Evolutionary conservation across 2,329 filamentous ascomycete genomes (phyloP).

Genomic region (Truncatella angustata): DNA sequence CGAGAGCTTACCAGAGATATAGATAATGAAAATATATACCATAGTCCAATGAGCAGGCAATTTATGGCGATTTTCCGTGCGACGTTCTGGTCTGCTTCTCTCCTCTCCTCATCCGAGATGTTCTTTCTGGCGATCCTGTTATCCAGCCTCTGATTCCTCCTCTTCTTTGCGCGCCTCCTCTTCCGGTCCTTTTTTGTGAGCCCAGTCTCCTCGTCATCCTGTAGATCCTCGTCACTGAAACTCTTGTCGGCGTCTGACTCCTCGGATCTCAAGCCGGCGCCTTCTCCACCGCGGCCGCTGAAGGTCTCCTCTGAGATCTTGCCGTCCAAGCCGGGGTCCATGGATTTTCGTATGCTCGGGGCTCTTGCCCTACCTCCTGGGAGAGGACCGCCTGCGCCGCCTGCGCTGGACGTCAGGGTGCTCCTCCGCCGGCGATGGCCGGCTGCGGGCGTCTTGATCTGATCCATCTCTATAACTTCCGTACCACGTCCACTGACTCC

Average conservation of each 20-base stretch:
- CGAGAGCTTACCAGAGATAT: slow-evolving; percentile 74
- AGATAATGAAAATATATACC: slow-evolving; percentile 88
- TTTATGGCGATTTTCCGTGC: slow-evolving; percentile 70
- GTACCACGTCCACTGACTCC: slow-evolving; percentile 19
- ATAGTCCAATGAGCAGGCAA: slow-evolving; percentile 76
- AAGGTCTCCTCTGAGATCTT: slow-evolving; percentile 44
- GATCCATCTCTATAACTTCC: slow-evolving; percentile 56
- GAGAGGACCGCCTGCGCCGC: slow-evolving; percentile 21
- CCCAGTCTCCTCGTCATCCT: slow-evolving; percentile 88
- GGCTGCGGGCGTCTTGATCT: slow-evolving; percentile 36
- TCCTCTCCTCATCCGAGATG: slow-evolving; percentile 70
- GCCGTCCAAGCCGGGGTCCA: slow-evolving; percentile 32
- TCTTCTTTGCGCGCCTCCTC: slow-evolving; percentile 64
- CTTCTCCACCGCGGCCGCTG: too few species aligned
- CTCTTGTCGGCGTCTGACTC: slow-evolving; percentile 46
- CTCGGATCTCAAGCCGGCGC: slow-evolving; percentile 22
- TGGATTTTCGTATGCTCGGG: slow-evolving; percentile 24
- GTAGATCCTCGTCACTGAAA: slow-evolving; percentile 68
- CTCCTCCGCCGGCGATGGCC: slow-evolving; percentile 56
- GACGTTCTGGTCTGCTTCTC: slow-evolving; percentile 73
- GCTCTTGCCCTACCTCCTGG: slow-evolving; percentile 19
- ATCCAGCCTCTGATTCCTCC: slow-evolving; percentile 66
- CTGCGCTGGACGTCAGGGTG: slow-evolving; percentile 48
- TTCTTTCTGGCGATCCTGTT: slow-evolving; percentile 63
- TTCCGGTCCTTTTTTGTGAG: slow-evolving; percentile 72